Percentiles rank a stretch among this genome's conserved stretches.
These are phyloP conservation scores for Candida schatavii DNA, from an alignment of 805 yeast genomes.

Conservation along the genomic window DNA sequence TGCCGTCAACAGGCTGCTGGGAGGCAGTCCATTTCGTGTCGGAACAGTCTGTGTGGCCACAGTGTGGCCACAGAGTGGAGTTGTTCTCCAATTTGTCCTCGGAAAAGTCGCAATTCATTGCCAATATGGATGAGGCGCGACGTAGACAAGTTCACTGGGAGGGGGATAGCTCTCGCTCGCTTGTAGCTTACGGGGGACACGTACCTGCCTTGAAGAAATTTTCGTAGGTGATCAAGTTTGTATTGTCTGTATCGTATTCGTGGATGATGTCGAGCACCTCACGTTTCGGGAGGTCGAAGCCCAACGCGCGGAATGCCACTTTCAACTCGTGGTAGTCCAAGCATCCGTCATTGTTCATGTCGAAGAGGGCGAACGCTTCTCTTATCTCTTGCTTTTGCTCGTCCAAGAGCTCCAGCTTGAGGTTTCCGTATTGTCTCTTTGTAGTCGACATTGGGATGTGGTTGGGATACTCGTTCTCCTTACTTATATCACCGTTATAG, in stretches of 20 bases:
- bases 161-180: too few species aligned
- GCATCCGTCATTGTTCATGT: constrained; percentile 86
- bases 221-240: constrained; percentile 70
- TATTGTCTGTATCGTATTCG: constrained; percentile 76
- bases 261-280: constrained; percentile 75
- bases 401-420: constrained; percentile 66
- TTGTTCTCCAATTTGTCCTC: background rate
- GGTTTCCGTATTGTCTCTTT: constrained; percentile 33
- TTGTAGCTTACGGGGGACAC: constrained; percentile 18
- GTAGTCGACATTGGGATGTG: constrained; percentile 2
- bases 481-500: too few species aligned
- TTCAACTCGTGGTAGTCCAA: constrained; percentile 91
- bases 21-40: too few species aligned
- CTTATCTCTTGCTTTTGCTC: constrained; percentile 89
- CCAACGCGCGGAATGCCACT: constrained; percentile 91
- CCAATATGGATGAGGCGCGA: too few species aligned
- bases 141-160: too few species aligned
- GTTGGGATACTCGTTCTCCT: too few species aligned
- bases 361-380: constrained; percentile 89
- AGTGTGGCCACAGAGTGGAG: too few species aligned
- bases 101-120: background rate
- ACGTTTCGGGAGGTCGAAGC: constrained; percentile 76
- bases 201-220: constrained; percentile 74
- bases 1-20: too few species aligned
- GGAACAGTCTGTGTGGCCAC: too few species aligned